Evolutionary conservation across 2,329 filamentous ascomycete species (phyloP).

Genomic region (Diplodia mutila): DNA sequence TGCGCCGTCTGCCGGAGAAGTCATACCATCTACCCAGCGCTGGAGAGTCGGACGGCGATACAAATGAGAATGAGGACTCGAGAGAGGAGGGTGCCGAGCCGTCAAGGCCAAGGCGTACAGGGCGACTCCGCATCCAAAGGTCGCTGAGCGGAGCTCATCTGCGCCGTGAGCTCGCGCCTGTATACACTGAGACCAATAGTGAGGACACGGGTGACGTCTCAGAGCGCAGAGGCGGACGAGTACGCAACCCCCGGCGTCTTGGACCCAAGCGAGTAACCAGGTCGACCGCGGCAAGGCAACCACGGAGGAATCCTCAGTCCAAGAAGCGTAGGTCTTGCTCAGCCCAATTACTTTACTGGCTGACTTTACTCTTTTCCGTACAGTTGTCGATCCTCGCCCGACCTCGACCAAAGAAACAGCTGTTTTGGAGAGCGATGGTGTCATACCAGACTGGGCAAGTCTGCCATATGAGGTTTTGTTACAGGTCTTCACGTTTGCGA

Average conservation of each 20-base stretch:
- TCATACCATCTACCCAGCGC: constrained; percentile 25
- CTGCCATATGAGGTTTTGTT: constrained; percentile 72
- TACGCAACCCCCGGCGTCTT: constrained; percentile 2
- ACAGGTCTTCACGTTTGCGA: constrained; percentile 71
- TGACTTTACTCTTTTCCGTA: constrained; percentile 5
- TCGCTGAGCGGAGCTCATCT: constrained; percentile 7
- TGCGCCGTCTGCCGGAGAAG: constrained; percentile 19
- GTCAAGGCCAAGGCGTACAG: constrained; percentile 16
- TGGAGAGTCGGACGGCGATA: constrained; percentile 6
- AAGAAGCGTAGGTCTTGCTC: constrained; percentile 14
- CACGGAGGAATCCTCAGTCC: not conserved
- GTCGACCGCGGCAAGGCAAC: not conserved
- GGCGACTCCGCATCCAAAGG: constrained; percentile 7
- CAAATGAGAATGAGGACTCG: constrained; percentile 7
- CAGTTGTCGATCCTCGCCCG: not conserved
- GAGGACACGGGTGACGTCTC: constrained; percentile 13
- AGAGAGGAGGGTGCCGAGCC: not conserved
- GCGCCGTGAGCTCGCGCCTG: constrained; percentile 20
- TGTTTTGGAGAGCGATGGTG: constrained; percentile 32
- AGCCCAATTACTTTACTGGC: not conserved
- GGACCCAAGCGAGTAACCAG: constrained; percentile 6
- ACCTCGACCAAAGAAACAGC: not conserved
- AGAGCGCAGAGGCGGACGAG: not conserved
- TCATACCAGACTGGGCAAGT: constrained; percentile 61
- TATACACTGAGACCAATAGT: constrained; percentile 6